Percentiles rank a stretch among this genome's conserved stretches.
phyloP scores from a whole-genome alignment of 768 basidiomycete species.

The Russula earlei region DNA sequence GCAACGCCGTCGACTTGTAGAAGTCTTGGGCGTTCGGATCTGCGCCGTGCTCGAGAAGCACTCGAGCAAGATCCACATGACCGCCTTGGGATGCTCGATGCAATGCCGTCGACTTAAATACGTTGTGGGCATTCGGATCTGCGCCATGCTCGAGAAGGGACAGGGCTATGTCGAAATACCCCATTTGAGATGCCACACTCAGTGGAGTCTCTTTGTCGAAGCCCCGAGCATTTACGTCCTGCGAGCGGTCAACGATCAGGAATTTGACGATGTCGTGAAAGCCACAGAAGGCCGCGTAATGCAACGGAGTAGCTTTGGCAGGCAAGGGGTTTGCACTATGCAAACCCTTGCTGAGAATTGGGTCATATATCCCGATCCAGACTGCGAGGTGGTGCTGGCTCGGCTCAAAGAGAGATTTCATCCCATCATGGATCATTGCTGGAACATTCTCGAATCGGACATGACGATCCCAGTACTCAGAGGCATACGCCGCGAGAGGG shows the following conservation, averaged over 20 bases:
- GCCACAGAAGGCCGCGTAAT: not conserved
- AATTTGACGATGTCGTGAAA: not conserved
- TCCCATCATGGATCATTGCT: not conserved
- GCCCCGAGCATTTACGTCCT: not conserved
- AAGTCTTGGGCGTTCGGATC: not conserved
- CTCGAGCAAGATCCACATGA: not conserved
- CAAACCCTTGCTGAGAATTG: too few species aligned
- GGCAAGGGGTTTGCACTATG: too few species aligned
- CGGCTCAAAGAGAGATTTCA: not conserved
- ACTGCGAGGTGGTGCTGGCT: not conserved
- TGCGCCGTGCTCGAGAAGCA: too few species aligned
- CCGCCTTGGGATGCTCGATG: not conserved
- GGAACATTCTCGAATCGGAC: not conserved
- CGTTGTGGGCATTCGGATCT: too few species aligned
- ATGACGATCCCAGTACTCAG: not conserved
- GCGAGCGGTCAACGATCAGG: not conserved
- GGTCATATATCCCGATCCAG: not conserved
- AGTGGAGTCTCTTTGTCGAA: not conserved
- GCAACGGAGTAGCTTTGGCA: not conserved
- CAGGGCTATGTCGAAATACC: too few species aligned
- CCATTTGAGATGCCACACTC: too few species aligned
- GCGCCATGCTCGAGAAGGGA: too few species aligned
- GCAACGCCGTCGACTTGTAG: not conserved
- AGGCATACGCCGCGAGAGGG: not conserved
- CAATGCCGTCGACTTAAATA: not conserved